These are phyloP conservation scores for Teratosphaeria gauchensis DNA, from an alignment of 2,329 filamentous ascomycete species.

Conservation along the genomic window DNA sequence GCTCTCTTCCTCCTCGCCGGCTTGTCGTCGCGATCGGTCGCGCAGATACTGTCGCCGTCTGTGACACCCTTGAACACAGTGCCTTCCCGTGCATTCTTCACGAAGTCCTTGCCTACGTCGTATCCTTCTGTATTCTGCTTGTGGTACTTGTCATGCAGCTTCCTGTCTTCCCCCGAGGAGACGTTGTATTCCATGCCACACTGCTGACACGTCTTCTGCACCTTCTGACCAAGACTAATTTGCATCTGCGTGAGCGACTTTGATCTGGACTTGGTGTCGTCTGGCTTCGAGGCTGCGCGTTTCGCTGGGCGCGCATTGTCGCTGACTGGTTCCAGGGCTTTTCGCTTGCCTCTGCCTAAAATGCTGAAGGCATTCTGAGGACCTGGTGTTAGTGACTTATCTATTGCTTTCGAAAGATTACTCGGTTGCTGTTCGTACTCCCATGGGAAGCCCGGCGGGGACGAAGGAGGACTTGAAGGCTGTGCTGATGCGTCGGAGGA, in stretches of 20 bases:
- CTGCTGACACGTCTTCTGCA: constrained; percentile 47
- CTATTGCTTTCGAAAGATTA: constrained; percentile 11
- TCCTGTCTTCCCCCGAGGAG: constrained; percentile 51
- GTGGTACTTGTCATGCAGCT: constrained; percentile 55
- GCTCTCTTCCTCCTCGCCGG: constrained; percentile 46
- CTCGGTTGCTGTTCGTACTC: constrained; percentile 16
- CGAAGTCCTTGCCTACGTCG: constrained; percentile 50
- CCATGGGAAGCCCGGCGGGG: constrained; percentile 38
- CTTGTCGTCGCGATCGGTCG: constrained; percentile 47
- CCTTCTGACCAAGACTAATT: constrained; percentile 48
- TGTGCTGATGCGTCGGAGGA: constrained; percentile 16
- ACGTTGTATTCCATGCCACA: constrained; percentile 61
- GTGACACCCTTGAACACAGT: constrained; percentile 10
- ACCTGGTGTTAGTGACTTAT: constrained; percentile 6
- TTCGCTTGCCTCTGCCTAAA: constrained; percentile 19
- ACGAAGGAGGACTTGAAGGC: constrained; percentile 42
- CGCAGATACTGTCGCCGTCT: constrained; percentile 43
- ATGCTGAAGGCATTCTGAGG: constrained; percentile 24
- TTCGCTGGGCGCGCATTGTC: constrained; percentile 26
- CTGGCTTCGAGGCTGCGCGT: constrained; percentile 19
- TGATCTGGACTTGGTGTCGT: constrained; percentile 22
- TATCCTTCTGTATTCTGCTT: constrained; percentile 52
- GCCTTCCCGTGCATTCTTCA: constrained; percentile 27
- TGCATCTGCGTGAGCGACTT: constrained; percentile 47
- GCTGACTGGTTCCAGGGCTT: constrained; percentile 13